Conservation (phyloP, 371 early-diverging fungal species). For the Mortierella sp. region DNA sequence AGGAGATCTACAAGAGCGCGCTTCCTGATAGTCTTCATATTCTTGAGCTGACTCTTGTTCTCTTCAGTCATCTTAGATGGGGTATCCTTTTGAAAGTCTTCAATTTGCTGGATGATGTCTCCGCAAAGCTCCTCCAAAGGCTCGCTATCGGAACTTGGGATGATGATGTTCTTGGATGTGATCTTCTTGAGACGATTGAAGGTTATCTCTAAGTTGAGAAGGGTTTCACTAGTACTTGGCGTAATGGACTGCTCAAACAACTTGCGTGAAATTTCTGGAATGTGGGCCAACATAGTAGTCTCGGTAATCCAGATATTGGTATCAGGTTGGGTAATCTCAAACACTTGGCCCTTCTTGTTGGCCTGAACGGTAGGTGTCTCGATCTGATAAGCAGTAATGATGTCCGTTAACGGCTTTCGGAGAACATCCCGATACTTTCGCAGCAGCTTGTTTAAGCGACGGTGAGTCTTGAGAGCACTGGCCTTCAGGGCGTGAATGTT, state of each 20-base stretch:
- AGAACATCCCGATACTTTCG: slow-evolving; percentile 87
- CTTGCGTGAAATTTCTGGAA: slow-evolving; percentile 22
- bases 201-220: slow-evolving; percentile 51
- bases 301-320: slow-evolving; percentile 53
- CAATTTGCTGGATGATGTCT: slow-evolving; percentile 56
- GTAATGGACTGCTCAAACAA: slow-evolving; percentile 27
- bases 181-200: slow-evolving; percentile 48
- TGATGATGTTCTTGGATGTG: slow-evolving; percentile 33
- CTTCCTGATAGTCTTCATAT: slow-evolving; percentile 85
- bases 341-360: slow-evolving; percentile 43
- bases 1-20: slow-evolving; percentile 91
- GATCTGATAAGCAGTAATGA: slow-evolving; percentile 75
- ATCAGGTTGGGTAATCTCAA: slow-evolving; percentile 40
- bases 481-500: slow-evolving; percentile 94
- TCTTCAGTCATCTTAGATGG: slow-evolving; percentile 74
- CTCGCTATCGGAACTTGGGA: slow-evolving; percentile 37
- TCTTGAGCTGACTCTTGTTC: slow-evolving; percentile 76
- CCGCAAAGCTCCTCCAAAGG: slow-evolving; percentile 54
- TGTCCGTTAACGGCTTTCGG: slow-evolving; percentile 78
- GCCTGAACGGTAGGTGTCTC: slow-evolving; percentile 55
- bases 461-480: slow-evolving; percentile 92
- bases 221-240: slow-evolving; percentile 44
- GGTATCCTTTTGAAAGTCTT: slow-evolving; percentile 68
- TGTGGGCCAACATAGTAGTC: slow-evolving; percentile 14
- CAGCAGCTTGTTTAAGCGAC: slow-evolving; percentile 90